phyloP scores from a whole-genome alignment of 129 eudicot species.

The Saposhnikovia divaricata region DNA sequence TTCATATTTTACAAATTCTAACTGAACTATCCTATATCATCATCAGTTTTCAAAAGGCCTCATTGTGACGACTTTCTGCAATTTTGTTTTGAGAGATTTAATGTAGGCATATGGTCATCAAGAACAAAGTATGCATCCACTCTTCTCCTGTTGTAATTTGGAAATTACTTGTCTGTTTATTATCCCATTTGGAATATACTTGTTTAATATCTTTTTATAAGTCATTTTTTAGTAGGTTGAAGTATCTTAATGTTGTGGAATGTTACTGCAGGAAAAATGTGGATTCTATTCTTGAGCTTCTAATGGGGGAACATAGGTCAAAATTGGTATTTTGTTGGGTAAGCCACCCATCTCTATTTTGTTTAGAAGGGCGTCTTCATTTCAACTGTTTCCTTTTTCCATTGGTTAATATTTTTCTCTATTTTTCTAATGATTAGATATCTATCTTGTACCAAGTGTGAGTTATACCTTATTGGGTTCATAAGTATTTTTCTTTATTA shows the following conservation, averaged over 20 bases:
- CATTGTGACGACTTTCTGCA: constrained; percentile 77
- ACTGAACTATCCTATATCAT: constrained; percentile 7
- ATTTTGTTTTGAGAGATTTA: constrained; percentile 74
- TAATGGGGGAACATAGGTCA: constrained; percentile 33
- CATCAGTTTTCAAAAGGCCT: constrained; percentile 82
- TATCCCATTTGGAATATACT: neutral
- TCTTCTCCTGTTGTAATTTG: neutral
- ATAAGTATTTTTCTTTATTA: neutral
- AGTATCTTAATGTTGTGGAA: constrained; percentile 1
- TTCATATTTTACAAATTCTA: neutral
- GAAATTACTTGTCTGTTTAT: constrained; percentile 2
- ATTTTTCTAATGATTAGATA: neutral
- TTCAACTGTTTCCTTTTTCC: neutral
- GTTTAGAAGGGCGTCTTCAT: neutral
- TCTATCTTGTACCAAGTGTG: neutral
- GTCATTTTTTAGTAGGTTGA: constrained; percentile 1
- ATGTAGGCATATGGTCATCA: constrained; percentile 91
- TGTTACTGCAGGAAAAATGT: constrained; percentile 53
- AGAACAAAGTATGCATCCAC: constrained; percentile 48
- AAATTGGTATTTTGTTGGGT: constrained; percentile 82
- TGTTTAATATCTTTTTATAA: neutral
- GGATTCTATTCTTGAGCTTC: constrained; percentile 54
- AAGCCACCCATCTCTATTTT: constrained; percentile 9
- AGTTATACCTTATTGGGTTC: neutral
- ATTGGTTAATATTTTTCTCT: neutral